Percentiles rank a stretch among this genome's conserved stretches.
These are phyloP conservation scores for Ophiostoma himal-ulmi DNA, from an alignment of 2,329 filamentous ascomycete species.

Conservation along the genomic window DNA sequence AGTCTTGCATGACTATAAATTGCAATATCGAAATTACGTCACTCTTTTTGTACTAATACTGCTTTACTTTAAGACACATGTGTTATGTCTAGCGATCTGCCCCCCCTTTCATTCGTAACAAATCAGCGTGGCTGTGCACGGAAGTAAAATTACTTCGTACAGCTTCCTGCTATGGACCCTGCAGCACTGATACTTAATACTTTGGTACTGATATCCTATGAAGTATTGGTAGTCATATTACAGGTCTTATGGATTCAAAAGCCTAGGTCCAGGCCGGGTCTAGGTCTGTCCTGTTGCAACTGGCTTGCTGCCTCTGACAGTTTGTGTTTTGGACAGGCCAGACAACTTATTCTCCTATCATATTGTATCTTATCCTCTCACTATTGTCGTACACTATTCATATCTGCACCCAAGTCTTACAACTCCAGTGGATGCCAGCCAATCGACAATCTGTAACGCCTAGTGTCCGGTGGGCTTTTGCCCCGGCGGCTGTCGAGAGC, in stretches of 20 bases:
- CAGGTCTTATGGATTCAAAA: not conserved
- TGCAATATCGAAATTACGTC: not conserved
- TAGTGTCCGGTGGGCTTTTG: not conserved
- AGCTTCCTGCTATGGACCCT: slow-evolving; percentile 1
- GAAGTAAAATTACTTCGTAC: not conserved
- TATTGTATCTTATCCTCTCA: not conserved
- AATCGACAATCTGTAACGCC: slow-evolving; percentile 11
- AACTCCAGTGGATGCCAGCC: not conserved
- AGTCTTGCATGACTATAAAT: not conserved
- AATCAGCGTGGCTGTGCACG: not conserved
- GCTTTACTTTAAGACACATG: not conserved
- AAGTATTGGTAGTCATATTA: not conserved
- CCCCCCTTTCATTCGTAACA: slow-evolving; percentile 2
- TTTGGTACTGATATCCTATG: not conserved
- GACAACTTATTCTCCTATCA: not conserved
- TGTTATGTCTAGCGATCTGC: not conserved
- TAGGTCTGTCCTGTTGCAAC: not conserved
- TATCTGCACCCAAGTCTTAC: not conserved
- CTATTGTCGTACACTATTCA: not conserved
- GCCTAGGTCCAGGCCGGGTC: not conserved
- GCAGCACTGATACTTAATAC: not conserved
- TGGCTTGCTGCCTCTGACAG: slow-evolving; percentile 19
- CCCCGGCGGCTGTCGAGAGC: slow-evolving; percentile 3
- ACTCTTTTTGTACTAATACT: not conserved
- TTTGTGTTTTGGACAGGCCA: slow-evolving; percentile 19